These are phyloP conservation scores for Striga asiatica DNA, from an alignment of 257 asterid species.

Conservation along the genomic window DNA sequence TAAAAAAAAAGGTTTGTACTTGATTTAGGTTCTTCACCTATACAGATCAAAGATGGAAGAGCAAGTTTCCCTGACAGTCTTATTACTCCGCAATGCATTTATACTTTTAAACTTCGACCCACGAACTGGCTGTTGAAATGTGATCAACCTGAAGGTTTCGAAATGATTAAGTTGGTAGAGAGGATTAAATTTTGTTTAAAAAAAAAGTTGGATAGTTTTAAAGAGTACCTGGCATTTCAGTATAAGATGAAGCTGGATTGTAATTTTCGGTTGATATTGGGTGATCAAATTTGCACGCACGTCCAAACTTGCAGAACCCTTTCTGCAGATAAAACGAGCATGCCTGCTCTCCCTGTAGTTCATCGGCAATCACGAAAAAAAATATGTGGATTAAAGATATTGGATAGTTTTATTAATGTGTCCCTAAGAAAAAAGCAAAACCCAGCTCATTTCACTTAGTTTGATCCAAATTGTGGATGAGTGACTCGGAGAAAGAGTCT, in stretches of 20 bases:
- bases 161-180: conserved; percentile 29
- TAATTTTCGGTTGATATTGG: conserved; percentile 42
- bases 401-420: background rate
- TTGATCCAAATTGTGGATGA: too few relatives aligned
- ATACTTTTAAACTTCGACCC: too few relatives aligned
- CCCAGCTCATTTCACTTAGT: too few relatives aligned
- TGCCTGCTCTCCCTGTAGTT: conserved; percentile 75
- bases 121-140: too few relatives aligned
- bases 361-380: background rate
- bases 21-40: too few relatives aligned
- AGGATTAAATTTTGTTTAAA: conserved; percentile 6
- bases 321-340: conserved; percentile 77
- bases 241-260: conserved; percentile 36
- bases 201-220: conserved; percentile 15
- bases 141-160: conserved; percentile 38
- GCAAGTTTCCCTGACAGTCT: too few relatives aligned
- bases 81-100: too few relatives aligned
- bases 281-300: conserved; percentile 75
- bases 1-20: too few relatives aligned
- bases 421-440: too few relatives aligned
- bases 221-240: conserved; percentile 52
- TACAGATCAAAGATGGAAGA: too few relatives aligned
- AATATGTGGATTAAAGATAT: background rate
- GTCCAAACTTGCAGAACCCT: conserved; percentile 76
- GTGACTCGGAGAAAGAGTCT: too few relatives aligned